These are phyloP conservation scores for Neodidymelliopsis sp. DNA, from an alignment of 2,329 filamentous ascomycete species.

Conservation along the genomic window DNA sequence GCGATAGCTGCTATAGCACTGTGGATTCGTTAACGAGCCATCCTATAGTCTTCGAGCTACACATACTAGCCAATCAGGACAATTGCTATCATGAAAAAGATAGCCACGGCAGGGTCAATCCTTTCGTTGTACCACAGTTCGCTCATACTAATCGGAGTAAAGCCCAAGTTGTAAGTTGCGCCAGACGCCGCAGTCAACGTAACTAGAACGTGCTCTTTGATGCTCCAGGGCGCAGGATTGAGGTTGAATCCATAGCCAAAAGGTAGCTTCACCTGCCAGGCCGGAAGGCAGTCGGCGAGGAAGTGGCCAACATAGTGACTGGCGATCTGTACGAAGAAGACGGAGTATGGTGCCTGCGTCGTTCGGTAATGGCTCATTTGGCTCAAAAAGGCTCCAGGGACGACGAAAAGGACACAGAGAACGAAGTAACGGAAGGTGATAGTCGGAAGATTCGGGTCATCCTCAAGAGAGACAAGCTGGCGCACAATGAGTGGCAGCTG, in stretches of 20 bases:
- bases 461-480: constrained; percentile 63
- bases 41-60: no score
- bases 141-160: constrained; percentile 62
- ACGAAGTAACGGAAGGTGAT: constrained; percentile 68
- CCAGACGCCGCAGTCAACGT: constrained; percentile 54
- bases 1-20: constrained; percentile 65
- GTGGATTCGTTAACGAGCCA: no score
- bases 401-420: constrained; percentile 62
- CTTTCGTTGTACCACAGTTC: constrained; percentile 64
- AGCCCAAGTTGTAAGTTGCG: constrained; percentile 46
- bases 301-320: constrained; percentile 63
- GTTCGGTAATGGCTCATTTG: constrained; percentile 65
- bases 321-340: constrained; percentile 69
- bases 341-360: constrained; percentile 64
- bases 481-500: constrained; percentile 65
- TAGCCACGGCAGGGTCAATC: constrained; percentile 61
- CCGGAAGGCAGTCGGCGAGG: constrained; percentile 60
- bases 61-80: constrained; percentile 68
- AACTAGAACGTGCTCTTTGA: constrained; percentile 65
- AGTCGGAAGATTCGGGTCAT: constrained; percentile 63
- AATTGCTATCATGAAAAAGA: constrained; percentile 68
- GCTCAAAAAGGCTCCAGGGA: constrained; percentile 65
- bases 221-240: constrained; percentile 64
- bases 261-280: constrained; percentile 57
- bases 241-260: constrained; percentile 59